Evolutionary conservation across 2,329 filamentous ascomycete species (phyloP).

Genomic region (Cladophialophora bantiana): DNA sequence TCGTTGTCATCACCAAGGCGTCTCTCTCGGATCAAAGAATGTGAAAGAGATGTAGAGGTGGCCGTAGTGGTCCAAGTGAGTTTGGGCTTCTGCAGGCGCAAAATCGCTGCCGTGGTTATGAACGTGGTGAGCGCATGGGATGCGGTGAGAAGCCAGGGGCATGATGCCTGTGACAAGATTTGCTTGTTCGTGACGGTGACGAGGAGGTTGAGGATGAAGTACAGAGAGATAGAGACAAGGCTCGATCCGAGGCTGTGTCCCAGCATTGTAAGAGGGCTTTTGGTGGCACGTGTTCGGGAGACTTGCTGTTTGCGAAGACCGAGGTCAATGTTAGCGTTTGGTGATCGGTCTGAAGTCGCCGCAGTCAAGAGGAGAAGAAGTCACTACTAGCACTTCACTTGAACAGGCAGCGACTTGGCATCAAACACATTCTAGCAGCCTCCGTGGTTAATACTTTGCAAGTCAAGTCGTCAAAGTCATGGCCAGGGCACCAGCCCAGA

Average conservation of each 20-base stretch:
- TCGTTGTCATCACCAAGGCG: not conserved
- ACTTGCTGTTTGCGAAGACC: not conserved
- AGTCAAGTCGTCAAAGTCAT: not conserved
- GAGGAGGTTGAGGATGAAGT: conserved; percentile 31
- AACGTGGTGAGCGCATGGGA: conserved; percentile 28
- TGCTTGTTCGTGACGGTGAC: conserved; percentile 31
- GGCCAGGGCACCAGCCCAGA: not conserved
- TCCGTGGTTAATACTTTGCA: not conserved
- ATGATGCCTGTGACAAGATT: conserved; percentile 14
- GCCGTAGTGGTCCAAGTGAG: not conserved
- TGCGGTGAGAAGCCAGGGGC: conserved; percentile 29
- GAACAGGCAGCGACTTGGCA: not conserved
- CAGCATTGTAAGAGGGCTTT: not conserved
- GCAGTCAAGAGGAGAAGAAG: not conserved
- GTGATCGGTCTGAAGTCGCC: not conserved
- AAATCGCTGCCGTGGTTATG: conserved; percentile 10
- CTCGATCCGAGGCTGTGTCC: not conserved
- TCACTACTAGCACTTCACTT: not conserved
- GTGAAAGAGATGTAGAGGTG: not conserved
- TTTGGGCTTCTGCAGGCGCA: not conserved
- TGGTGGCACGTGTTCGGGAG: not conserved
- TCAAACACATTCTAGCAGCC: not conserved
- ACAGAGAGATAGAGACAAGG: conserved; percentile 17
- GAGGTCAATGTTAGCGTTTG: not conserved
- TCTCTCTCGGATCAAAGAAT: not conserved